Evolutionary conservation across 805 yeast genomes (phyloP).

Genomic region (Metschnikowia lachancei): DNA sequence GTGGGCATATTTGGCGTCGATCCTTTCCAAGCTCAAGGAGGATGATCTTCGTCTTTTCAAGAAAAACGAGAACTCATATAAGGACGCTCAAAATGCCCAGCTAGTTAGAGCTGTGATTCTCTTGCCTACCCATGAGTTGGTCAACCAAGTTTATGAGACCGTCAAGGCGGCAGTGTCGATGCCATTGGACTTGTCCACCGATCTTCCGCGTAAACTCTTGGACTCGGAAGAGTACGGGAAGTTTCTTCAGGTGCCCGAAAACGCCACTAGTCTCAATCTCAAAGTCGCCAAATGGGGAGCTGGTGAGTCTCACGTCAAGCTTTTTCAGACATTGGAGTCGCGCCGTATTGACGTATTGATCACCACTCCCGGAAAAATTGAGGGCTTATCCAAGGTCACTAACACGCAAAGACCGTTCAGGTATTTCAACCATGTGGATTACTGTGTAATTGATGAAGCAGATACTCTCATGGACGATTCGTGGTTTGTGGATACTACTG

Average conservation of each 20-base stretch:
- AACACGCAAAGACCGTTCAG: conserved; percentile 34
- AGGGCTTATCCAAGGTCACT: conserved; percentile 33
- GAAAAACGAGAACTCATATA: conserved; percentile 20
- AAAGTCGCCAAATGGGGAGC: conserved; percentile 60
- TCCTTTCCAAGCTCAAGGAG: conserved; percentile 65
- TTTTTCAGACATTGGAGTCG: conserved; percentile 41
- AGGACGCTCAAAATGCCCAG: conserved; percentile 26
- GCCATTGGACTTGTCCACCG: conserved; percentile 22
- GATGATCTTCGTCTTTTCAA: conserved; percentile 40
- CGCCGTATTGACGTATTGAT: conserved; percentile 72
- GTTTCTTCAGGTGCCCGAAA: conserved; percentile 27
- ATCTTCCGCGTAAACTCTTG: conserved; percentile 17
- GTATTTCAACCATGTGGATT: conserved; percentile 46
- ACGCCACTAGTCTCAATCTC: conserved; percentile 35
- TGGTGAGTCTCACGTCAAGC: conserved; percentile 52
- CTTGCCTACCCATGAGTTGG: conserved; percentile 87
- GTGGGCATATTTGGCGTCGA: conserved; percentile 80
- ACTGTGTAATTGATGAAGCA: conserved; percentile 86
- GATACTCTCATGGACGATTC: conserved; percentile 86
- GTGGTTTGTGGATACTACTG: conserved; percentile 64
- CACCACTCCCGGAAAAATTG: conserved; percentile 81
- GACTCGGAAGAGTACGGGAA: conserved; percentile 20
- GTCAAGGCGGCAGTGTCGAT: conserved; percentile 31
- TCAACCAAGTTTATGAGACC: conserved; percentile 66
- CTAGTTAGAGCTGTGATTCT: conserved; percentile 68